Percentiles rank a stretch among this genome's conserved stretches.
Conservation (phyloP, 2,329 filamentous ascomycete species). For the Ceratocystis smalleyi region DNA sequence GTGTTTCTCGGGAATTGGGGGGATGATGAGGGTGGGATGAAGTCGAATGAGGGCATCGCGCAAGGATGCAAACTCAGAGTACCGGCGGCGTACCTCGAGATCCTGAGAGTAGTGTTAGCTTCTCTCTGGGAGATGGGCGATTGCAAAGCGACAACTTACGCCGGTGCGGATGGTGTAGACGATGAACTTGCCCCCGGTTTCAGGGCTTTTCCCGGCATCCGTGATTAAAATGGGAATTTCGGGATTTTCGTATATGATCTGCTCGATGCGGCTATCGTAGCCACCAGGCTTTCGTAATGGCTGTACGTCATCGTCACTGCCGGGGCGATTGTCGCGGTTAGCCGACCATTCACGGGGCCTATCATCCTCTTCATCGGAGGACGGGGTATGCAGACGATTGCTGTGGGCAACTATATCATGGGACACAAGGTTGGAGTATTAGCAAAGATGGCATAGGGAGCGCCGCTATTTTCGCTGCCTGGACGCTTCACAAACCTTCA, state of each 20-base stretch:
- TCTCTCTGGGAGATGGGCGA: constrained; percentile 2
- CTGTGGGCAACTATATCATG: constrained; percentile 7
- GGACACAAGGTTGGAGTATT: not conserved
- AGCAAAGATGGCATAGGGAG: not conserved
- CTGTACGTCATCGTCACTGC: constrained; percentile 30
- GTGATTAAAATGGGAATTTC: constrained; percentile 81
- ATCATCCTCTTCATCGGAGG: constrained; percentile 10
- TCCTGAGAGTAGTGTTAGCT: constrained; percentile 41
- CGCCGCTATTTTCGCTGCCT: not conserved
- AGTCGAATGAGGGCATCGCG: constrained; percentile 76
- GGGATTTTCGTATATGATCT: constrained; percentile 91
- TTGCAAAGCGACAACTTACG: constrained; percentile 35
- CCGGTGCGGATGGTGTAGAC: constrained; percentile 94
- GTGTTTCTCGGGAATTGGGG: constrained; percentile 96
- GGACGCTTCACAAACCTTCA: constrained; percentile 36
- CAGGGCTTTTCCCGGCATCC: constrained; percentile 85
- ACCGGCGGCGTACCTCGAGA: constrained; percentile 82
- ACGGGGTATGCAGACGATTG: constrained; percentile 10
- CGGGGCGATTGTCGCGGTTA: constrained; percentile 25
- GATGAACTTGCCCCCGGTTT: constrained; percentile 85
- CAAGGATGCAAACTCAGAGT: constrained; percentile 90
- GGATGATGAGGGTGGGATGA: constrained; percentile 88
- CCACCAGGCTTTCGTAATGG: constrained; percentile 63
- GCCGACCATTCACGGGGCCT: not conserved
- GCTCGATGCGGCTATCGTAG: constrained; percentile 90